These are phyloP conservation scores for Scenedesmus sp. DNA, from an alignment of 163 green algal genomes.

Conservation along the genomic window DNA sequence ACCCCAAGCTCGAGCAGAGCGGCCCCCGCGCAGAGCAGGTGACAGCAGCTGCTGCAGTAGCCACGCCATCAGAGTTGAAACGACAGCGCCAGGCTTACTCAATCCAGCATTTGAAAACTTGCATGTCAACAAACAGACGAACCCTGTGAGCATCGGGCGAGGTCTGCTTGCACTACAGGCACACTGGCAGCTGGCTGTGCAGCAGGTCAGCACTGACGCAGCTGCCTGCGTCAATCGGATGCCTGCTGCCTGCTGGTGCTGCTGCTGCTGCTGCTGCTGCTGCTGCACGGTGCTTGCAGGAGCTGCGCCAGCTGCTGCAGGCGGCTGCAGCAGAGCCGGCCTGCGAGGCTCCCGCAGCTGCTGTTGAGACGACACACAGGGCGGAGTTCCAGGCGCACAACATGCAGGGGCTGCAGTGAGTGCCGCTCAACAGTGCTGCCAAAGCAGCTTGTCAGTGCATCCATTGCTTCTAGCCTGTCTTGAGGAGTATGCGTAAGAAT, in stretches of 20 bases:
- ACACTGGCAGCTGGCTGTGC: too few relatives aligned
- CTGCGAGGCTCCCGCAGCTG: background rate
- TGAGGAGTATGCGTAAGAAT: too few relatives aligned
- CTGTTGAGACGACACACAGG: conserved; percentile 23
- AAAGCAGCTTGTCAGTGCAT: background rate
- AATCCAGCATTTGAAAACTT: background rate
- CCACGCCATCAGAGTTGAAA: background rate
- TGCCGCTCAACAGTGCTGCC: background rate
- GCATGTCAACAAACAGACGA: background rate
- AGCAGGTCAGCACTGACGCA: too few relatives aligned
- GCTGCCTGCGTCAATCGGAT: too few relatives aligned
- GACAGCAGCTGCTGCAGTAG: background rate
- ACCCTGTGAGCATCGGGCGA: too few relatives aligned
- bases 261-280: background rate
- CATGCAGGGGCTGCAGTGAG: conserved; percentile 32
- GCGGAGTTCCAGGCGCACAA: conserved; percentile 24
- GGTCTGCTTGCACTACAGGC: too few relatives aligned
- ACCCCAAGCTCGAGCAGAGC: background rate
- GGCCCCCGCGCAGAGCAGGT: conserved; percentile 22
- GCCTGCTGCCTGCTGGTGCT: too few relatives aligned
- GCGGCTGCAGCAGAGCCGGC: conserved; percentile 9
- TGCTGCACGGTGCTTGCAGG: conserved; percentile 10
- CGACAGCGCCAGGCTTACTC: background rate
- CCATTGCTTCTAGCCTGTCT: too few relatives aligned
- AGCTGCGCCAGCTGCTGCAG: conserved; percentile 17